A percentile compares a stretch with the other conserved stretches of the same genome.
Conservation (phyloP, 2,329 filamentous ascomycete species). For the Atkinsonella texensis region DNA sequence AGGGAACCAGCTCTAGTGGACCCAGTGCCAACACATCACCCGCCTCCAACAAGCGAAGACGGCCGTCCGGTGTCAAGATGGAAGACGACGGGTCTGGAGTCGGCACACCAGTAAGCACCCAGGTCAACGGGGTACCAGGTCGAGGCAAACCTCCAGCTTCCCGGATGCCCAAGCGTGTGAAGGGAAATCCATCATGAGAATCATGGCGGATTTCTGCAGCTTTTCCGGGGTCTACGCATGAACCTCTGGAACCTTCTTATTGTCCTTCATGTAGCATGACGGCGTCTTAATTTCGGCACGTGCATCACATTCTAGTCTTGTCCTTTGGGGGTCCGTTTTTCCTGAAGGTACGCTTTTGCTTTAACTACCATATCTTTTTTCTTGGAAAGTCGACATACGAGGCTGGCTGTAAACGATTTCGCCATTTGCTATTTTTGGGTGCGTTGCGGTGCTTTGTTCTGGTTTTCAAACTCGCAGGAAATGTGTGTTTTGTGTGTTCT, state of each 20-base stretch:
- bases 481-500: constrained; percentile 6
- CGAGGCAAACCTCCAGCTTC: constrained; percentile 45
- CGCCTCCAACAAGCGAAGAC: constrained; percentile 45
- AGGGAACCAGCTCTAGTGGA: constrained; percentile 53
- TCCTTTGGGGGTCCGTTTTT: not conserved
- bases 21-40: constrained; percentile 57
- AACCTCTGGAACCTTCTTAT: constrained; percentile 15
- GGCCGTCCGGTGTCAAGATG: constrained; percentile 44
- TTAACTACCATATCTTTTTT: constrained; percentile 10
- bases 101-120: constrained; percentile 34
- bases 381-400: constrained; percentile 7
- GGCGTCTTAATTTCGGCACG: constrained; percentile 19
- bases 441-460: not conserved
- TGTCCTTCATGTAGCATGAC: constrained; percentile 25
- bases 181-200: constrained; percentile 29
- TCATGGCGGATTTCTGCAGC: not conserved
- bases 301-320: constrained; percentile 8
- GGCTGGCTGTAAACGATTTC: not conserved
- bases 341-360: constrained; percentile 5
- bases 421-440: constrained; percentile 1
- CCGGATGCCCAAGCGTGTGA: constrained; percentile 42
- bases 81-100: constrained; percentile 42
- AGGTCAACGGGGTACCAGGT: constrained; percentile 39
- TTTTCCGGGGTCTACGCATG: not conserved
- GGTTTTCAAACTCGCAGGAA: constrained; percentile 10